A percentile compares a stretch with the other conserved stretches of the same genome.
These are phyloP conservation scores for Epichloe uncinata DNA, from an alignment of 2,329 filamentous ascomycete species.

Conservation along the genomic window DNA sequence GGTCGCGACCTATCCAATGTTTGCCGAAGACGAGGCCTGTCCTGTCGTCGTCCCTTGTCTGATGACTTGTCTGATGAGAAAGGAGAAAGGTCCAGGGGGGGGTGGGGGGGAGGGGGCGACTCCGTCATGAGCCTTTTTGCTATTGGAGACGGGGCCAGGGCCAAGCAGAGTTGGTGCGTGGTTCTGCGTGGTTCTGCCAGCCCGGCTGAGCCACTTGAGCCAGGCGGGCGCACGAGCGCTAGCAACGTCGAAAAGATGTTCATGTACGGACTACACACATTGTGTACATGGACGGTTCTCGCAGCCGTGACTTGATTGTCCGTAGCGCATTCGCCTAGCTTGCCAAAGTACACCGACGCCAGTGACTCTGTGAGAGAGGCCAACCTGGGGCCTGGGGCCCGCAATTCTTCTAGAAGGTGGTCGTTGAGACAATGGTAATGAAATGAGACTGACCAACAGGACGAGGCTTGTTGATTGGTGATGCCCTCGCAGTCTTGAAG, in stretches of 20 bases:
- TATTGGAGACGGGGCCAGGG: constrained; percentile 12
- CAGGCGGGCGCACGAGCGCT: constrained; percentile 2
- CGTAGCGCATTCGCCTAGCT: neutral
- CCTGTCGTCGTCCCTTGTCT: constrained; percentile 1
- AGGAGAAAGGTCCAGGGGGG: neutral
- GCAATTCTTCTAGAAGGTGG: constrained; percentile 20
- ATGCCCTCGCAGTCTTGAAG: neutral
- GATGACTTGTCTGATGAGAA: neutral
- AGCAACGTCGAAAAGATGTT: constrained; percentile 1
- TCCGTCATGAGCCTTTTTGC: constrained; percentile 12
- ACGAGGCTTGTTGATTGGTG: too few relatives aligned
- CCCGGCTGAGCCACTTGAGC: neutral
- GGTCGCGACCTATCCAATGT: constrained; percentile 15
- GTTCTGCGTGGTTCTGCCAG: constrained; percentile 5
- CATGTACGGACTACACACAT: too few relatives aligned
- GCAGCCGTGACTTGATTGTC: constrained; percentile 6
- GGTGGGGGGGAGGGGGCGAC: neutral
- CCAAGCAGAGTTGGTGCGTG: neutral
- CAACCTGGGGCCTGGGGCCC: constrained; percentile 10
- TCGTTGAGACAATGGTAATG: neutral
- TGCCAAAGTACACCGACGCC: too few relatives aligned
- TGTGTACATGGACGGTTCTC: neutral
- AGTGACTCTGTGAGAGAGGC: too few relatives aligned
- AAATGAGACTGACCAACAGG: neutral
- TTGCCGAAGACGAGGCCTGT: constrained; percentile 16